Evolutionary conservation across 2,329 filamentous ascomycete species (phyloP), one percentile per base, ranked within the genome.

Genomic region (Stagonosporopsis tanaceti): DNA sequence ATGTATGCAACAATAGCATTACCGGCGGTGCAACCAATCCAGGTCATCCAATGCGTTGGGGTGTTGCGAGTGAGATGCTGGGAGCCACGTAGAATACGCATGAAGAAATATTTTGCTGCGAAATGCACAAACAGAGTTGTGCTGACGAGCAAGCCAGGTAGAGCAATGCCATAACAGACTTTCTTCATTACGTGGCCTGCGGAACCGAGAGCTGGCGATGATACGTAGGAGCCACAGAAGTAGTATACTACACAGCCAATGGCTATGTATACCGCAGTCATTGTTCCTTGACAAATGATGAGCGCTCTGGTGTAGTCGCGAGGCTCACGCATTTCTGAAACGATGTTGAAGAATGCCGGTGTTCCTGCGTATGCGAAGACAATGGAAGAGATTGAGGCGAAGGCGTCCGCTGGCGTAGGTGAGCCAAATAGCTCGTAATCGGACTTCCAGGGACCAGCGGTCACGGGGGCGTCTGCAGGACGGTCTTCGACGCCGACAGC

Each of bases 81-180:
- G 11, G 90, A 87, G 54, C 88, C 89, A 0, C 88, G 87, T 42
- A 91, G 85, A 51, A 90, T 79, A 54, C 90, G 90, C 24, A 89
- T 90, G 40, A 88, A 88, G n/a, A 70, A 61, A 59, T 68, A 70
- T 30, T 70, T 70, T 44, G 68, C 62, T 5, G 67, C 61, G 28
- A 68, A 65, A 58, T 70, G 67, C 34, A 63, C 59, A 35, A 68
- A 66, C 15, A 70, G 53, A 3, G 63, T 64, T 2, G 64, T 65
- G 40, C 63, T 68, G 42, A 67, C 68, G 24, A 71, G 53, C 12
- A 71, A 47, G 27, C 68, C 68, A 4, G 88, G 88, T 6, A 88
- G 80, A 1, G 89, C 89, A 54, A 91, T 78, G 12, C 87, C 88
- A 76, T 87, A 91, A 32, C 89, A 88, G 15, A 88, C 78, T 68